These are phyloP conservation scores for Aspergillus brasiliensis DNA, from an alignment of 2,329 filamentous ascomycete species.

Conservation along the genomic window DNA sequence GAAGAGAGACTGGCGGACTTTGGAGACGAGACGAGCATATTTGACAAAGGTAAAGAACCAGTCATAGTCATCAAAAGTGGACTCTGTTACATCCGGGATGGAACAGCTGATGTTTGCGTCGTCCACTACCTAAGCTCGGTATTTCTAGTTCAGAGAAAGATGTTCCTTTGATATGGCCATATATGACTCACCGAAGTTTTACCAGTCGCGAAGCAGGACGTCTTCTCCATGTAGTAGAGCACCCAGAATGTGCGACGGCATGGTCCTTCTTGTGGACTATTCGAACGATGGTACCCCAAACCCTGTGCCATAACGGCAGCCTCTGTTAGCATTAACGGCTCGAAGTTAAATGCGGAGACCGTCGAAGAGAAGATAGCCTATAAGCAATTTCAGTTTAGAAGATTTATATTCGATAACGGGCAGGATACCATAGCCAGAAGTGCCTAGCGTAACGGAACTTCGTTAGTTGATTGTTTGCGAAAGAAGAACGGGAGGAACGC, in stretches of 20 bases:
- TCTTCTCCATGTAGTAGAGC: constrained; percentile 45
- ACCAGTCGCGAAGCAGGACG: constrained; percentile 33
- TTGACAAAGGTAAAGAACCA: constrained; percentile 39
- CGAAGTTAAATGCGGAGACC: constrained; percentile 39
- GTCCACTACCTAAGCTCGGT: constrained; percentile 31
- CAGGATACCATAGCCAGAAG: constrained; percentile 27
- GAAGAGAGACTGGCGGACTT: constrained; percentile 37
- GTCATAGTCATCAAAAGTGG: constrained; percentile 37
- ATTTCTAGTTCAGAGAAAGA: too few species aligned
- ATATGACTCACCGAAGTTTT: constrained; percentile 35
- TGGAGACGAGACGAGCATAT: constrained; percentile 36
- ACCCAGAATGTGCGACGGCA: constrained; percentile 43
- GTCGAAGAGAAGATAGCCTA: constrained; percentile 42
- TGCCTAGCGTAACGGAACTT: constrained; percentile 16
- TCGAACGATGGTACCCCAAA: constrained; percentile 33
- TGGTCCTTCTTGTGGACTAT: constrained; percentile 14
- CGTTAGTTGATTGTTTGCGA: not conserved
- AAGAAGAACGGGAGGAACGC: not conserved
- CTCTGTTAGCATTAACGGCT: constrained; percentile 35
- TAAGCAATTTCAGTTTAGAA: not conserved
- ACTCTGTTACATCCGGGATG: constrained; percentile 36
- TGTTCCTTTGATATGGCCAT: too few species aligned
- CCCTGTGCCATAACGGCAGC: constrained; percentile 39
- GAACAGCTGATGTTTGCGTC: constrained; percentile 42
- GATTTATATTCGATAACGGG: not conserved